Percentiles rank a stretch among this genome's conserved stretches.
Evolutionary conservation across 2,329 filamentous ascomycete genomes (phyloP).

Genomic region (Phyllosticta citriasiana): DNA sequence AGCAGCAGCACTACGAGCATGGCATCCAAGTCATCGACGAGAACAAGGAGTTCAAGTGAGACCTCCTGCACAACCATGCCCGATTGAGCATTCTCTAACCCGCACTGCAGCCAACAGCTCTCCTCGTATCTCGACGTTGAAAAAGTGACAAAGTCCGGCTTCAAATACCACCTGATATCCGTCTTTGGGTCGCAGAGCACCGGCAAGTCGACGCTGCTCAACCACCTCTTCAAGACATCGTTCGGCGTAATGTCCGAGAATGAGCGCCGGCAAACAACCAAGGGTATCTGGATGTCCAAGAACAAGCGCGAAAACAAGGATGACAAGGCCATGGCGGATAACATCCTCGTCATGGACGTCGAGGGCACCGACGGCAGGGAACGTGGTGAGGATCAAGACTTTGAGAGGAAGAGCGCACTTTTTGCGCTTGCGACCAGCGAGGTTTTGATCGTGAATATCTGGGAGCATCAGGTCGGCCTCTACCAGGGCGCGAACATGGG

Average conservation of each 20-base stretch:
- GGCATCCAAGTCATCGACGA: slow-evolving; percentile 96
- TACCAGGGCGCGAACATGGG: slow-evolving; percentile 99
- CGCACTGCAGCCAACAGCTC: slow-evolving; percentile 54
- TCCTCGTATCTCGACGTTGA: slow-evolving; percentile 72
- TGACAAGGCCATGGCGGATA: slow-evolving; percentile 68
- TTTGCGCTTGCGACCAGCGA: slow-evolving; percentile 97
- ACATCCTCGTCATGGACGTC: slow-evolving; percentile 98
- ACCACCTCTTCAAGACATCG: slow-evolving; percentile 87
- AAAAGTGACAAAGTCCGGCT: slow-evolving; percentile 76
- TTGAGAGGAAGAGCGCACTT: slow-evolving; percentile 94
- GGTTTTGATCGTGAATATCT: slow-evolving; percentile 96
- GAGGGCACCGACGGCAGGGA: slow-evolving; percentile 96
- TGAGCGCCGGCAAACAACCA: slow-evolving; percentile 91
- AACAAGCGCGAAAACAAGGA: slow-evolving; percentile 60
- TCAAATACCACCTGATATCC: slow-evolving; percentile 98
- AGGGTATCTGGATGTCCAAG: slow-evolving; percentile 99
- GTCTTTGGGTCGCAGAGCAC: slow-evolving; percentile 98
- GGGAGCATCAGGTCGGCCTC: slow-evolving; percentile 96
- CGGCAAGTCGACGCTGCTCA: slow-evolving; percentile 93
- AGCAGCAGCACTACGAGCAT: slow-evolving; percentile 67
- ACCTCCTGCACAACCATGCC: slow-evolving; percentile 7
- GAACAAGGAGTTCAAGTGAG: slow-evolving; percentile 94
- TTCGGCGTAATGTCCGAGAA: slow-evolving; percentile 98
- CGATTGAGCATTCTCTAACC: slow-evolving; percentile 16
- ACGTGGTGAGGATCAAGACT: slow-evolving; percentile 95